Conservation (phyloP, 1,139 yeast species). For the Suhomyces bokatorum region DNA sequence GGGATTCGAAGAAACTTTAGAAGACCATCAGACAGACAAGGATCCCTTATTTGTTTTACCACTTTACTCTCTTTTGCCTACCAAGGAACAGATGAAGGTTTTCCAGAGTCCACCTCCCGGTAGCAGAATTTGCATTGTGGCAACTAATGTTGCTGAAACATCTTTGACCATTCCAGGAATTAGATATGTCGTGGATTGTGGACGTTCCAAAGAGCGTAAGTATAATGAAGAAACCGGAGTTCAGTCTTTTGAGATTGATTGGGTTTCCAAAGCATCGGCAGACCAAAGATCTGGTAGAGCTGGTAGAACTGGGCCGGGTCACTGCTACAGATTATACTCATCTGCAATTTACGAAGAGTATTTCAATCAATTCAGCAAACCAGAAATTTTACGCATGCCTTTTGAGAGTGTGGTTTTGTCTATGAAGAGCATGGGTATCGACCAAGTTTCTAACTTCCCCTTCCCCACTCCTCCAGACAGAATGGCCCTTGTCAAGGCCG, state of each 20-base stretch:
- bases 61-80: constrained; percentile 85
- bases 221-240: constrained; percentile 85
- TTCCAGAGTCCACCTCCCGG: constrained; percentile 85
- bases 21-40: constrained; percentile 69
- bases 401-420: constrained; percentile 90
- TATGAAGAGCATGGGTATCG: constrained; percentile 97
- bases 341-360: constrained; percentile 94
- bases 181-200: constrained; percentile 92
- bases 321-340: constrained; percentile 87
- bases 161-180: constrained; percentile 96
- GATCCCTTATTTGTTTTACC: constrained; percentile 93
- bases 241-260: constrained; percentile 86
- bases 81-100: constrained; percentile 91
- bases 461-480: constrained; percentile 94
- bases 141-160: constrained; percentile 98
- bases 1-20: constrained; percentile 83
- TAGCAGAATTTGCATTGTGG: constrained; percentile 84
- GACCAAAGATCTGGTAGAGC: constrained; percentile 98
- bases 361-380: constrained; percentile 77
- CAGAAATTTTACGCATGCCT: constrained; percentile 94
- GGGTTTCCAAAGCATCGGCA: constrained; percentile 96
- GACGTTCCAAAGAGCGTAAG: constrained; percentile 86
- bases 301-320: constrained; percentile 99
- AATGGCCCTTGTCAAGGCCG: constrained; percentile 59
- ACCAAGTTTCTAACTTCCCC: constrained; percentile 86